phyloP scores from a whole-genome alignment of 2,329 filamentous ascomycete genomes.

The Fusarium agapanthi region DNA sequence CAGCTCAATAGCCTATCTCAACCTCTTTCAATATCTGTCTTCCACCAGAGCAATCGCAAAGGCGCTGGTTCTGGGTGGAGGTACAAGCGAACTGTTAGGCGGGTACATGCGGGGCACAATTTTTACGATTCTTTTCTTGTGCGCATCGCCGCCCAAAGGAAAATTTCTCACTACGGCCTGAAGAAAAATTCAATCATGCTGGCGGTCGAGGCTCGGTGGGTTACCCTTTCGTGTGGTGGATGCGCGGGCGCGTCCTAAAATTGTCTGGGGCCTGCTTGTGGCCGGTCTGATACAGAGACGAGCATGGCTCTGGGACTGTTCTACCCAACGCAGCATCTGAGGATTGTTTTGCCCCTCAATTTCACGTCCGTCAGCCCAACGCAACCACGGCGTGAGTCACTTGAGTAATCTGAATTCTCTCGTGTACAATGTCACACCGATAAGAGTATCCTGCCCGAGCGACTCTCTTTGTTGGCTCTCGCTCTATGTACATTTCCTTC shows the following conservation, averaged over 20 bases:
- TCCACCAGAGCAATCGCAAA: not conserved
- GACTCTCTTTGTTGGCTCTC: not conserved
- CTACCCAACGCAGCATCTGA: conserved; percentile 40
- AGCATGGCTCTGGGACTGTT: conserved; percentile 19
- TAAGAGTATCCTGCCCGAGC: not conserved
- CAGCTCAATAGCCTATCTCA: not conserved
- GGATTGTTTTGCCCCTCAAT: conserved; percentile 35
- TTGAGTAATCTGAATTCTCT: not conserved
- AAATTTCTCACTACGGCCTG: conserved; percentile 41
- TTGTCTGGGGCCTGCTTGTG: conserved; percentile 28
- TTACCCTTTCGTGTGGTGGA: conserved; percentile 30
- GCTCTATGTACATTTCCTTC: not conserved
- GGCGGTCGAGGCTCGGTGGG: conserved; percentile 35
- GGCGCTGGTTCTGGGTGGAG: conserved; percentile 6
- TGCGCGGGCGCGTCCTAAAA: conserved; percentile 17
- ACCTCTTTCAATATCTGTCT: conserved; percentile 6
- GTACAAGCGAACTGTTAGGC: conserved; percentile 45
- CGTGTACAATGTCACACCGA: not conserved
- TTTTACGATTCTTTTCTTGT: conserved; percentile 23
- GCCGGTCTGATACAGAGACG: conserved; percentile 15
- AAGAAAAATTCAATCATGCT: conserved; percentile 38
- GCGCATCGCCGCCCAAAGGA: conserved; percentile 29
- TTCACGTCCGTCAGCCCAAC: conserved; percentile 39
- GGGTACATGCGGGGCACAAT: conserved; percentile 39
- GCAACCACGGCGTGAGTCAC: conserved; percentile 43